These are phyloP conservation scores for Ogataea pini DNA, from an alignment of 805 yeast species.

Conservation along the genomic window DNA sequence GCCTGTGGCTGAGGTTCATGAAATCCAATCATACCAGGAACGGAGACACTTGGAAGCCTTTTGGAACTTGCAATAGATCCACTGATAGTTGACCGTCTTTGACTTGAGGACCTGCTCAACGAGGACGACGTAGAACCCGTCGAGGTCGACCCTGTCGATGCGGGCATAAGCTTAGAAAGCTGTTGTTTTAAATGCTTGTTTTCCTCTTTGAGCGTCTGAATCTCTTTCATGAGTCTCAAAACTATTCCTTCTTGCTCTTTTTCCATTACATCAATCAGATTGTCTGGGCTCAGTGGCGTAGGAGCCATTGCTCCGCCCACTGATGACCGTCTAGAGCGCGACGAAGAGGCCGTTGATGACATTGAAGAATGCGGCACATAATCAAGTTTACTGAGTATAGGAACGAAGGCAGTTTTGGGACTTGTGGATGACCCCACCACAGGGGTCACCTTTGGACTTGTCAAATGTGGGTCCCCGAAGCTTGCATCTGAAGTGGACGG, in stretches of 20 bases:
- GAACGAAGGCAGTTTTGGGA: conserved; percentile 15
- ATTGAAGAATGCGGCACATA: conserved; percentile 23
- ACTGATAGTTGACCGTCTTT: conserved; percentile 29
- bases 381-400: conserved; percentile 18
- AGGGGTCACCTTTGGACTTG: conserved; percentile 20
- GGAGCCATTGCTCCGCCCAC: conserved; percentile 11
- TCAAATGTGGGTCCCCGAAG: conserved; percentile 13
- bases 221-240: conserved; percentile 63
- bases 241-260: conserved; percentile 78
- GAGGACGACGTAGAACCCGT: conserved; percentile 25
- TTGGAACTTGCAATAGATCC: conserved; percentile 27
- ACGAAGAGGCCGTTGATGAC: conserved; percentile 25
- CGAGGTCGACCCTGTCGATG: conserved; percentile 17
- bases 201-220: conserved; percentile 53
- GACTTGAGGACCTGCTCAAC: conserved; percentile 24
- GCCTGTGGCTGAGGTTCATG: conserved; percentile 9
- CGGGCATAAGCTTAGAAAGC: conserved; percentile 23
- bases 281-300: conserved; percentile 40
- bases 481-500: conserved; percentile 24
- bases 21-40: conserved; percentile 4
- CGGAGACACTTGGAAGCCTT: conserved; percentile 22
- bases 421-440: conserved; percentile 10
- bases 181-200: conserved; percentile 42
- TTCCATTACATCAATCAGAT: conserved; percentile 62
- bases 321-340: conserved; percentile 22